Evolutionary conservation across 441 rosid species (phyloP), one percentile per base, ranked within the genome.

Genomic region (Sinapis alba): DNA sequence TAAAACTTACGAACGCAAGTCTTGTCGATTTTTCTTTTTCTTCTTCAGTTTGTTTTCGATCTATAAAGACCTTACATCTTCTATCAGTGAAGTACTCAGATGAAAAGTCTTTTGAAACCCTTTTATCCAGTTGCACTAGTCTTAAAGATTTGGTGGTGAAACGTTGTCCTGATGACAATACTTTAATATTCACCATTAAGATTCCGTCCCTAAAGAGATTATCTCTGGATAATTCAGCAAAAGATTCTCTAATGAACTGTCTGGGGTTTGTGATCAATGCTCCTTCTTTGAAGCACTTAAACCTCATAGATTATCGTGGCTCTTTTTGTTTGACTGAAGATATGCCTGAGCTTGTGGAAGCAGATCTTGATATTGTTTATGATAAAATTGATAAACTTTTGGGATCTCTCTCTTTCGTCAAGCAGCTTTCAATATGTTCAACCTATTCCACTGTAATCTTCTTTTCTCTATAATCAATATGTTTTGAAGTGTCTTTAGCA

Each of bases 261-360:
- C 13, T 20, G 0, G 69, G 69, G 36, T 43, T 38, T 65, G 69
- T 65, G 56, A 65, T 34, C 45, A 15, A 18, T 68, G 41, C 60
- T 51, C 60, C 71, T 28, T 66, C 60, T 50, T 50, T 66, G 60
- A 28, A 66, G 71, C 28, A 50, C 60, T 45, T 66, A 3, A 50
- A 30, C 27, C 7, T 66, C 27, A 11, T 1, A 18, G 71, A 66
- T 50, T 18, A 2, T 66, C 16, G 71, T 6, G 27, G 71, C 12
- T 26, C 56, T 30, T 65, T 66, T 50, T 51, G 60, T 47, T 47
- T 11, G 11, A 23, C 59, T 47, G 59, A 47, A 26, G 15, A 43
- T 65, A 50, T 50, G 59, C 59, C 70, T 26, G 1, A 66, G 59
- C 41, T 66, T 8, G 59, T 66, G 15, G 71, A 66, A 36, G 43